phyloP scores from a whole-genome alignment of 2,329 filamentous ascomycete species.

The Trichothecium roseum region DNA sequence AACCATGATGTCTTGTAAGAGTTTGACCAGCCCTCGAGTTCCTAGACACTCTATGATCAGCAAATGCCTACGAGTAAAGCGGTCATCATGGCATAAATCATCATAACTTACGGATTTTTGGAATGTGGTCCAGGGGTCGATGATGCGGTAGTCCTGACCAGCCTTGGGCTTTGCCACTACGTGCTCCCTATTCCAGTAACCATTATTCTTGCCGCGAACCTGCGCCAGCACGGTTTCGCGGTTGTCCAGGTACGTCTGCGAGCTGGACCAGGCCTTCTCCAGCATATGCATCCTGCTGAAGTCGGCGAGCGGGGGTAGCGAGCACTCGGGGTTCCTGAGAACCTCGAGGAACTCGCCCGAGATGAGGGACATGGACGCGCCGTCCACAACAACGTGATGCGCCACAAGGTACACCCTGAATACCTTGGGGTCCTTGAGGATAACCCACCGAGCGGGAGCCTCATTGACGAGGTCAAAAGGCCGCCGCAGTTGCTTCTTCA shows the following conservation, averaged over 20 bases:
- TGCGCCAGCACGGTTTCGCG: not conserved
- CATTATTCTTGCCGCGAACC: not conserved
- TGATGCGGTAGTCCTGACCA: slow-evolving; percentile 1
- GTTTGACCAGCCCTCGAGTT: slow-evolving; percentile 6
- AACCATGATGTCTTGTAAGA: slow-evolving; percentile 7
- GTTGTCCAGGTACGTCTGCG: too few relatives aligned
- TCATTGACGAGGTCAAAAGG: slow-evolving; percentile 4
- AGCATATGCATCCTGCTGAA: too few relatives aligned
- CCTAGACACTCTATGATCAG: slow-evolving; percentile 1
- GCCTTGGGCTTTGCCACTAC: too few relatives aligned
- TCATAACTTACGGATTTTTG: slow-evolving; percentile 2
- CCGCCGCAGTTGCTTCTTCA: slow-evolving; percentile 2
- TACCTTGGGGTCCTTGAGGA: slow-evolving; percentile 3
- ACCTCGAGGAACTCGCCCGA: slow-evolving; percentile 6
- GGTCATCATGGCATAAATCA: not conserved
- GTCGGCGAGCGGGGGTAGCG: too few relatives aligned
- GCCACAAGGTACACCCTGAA: slow-evolving; percentile 4
- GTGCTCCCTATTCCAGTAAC: not conserved
- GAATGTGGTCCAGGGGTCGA: slow-evolving; percentile 4
- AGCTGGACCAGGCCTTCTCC: too few relatives aligned
- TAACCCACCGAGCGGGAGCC: slow-evolving; percentile 5
- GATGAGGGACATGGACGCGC: slow-evolving; percentile 7
- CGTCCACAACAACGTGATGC: slow-evolving; percentile 8
- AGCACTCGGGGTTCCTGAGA: too few relatives aligned
- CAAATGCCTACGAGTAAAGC: too few relatives aligned